Percentiles rank a stretch among this genome's conserved stretches.
These are phyloP conservation scores for Backusella parvicylindrica DNA, from an alignment of 192 early-diverging fungal genomes.

Conservation along the genomic window DNA sequence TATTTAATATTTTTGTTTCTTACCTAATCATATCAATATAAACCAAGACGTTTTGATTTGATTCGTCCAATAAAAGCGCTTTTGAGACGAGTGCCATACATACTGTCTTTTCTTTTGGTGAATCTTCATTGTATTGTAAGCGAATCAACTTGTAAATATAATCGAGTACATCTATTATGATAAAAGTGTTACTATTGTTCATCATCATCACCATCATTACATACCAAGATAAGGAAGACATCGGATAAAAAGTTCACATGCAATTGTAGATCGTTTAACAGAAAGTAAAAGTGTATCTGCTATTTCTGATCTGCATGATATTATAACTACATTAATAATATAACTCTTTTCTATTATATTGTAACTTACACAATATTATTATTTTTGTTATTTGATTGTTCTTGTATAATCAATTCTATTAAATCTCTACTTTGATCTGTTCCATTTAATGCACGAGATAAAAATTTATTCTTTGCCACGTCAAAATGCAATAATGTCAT, in stretches of 20 bases:
- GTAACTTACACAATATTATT: neutral
- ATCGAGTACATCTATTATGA: neutral
- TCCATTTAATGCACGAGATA: neutral
- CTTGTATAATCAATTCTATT: neutral
- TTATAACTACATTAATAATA: neutral
- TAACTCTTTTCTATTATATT: neutral
- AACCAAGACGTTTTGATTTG: neutral
- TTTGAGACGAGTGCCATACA: neutral
- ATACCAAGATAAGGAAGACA: neutral
- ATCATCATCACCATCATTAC: neutral
- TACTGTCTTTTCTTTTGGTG: neutral
- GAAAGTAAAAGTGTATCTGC: neutral
- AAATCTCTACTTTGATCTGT: neutral
- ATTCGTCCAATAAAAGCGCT: neutral
- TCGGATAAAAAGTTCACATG: neutral
- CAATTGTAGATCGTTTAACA: neutral
- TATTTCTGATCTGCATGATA: neutral
- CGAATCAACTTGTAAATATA: neutral
- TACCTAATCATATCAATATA: neutral
- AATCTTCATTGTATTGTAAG: neutral
- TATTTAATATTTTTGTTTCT: neutral
- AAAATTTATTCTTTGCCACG: neutral
- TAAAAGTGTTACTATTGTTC: neutral
- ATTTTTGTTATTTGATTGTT: neutral
- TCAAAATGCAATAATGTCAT: neutral